Evolutionary conservation across 352 stramenopile species (phyloP), one percentile per base, ranked within the genome.

Genomic region (Phytophthora pisi): DNA sequence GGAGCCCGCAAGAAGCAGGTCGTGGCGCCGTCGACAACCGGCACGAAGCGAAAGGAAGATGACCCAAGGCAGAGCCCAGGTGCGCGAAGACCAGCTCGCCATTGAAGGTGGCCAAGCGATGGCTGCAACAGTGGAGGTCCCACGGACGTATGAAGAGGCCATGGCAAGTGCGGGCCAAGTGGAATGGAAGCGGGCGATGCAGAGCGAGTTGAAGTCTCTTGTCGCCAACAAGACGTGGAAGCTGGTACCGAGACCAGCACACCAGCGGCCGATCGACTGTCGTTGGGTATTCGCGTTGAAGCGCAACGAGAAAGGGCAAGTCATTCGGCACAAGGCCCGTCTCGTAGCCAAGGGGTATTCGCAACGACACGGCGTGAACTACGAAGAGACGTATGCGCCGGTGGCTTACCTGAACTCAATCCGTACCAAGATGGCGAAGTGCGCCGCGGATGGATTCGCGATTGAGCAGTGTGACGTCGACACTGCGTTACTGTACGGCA

Each of bases 221-320:
- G 60, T 26, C 15, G 18, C 28, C 7, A 68, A 58, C 61, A 57
- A 63, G 52, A 68, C 52, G 1, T 63, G 45, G 52, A 57, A 68
- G 18, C 16, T 65, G 40, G 30, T 65, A 10, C 61, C 42, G 4
- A 63, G 7, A 36, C 56, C 56, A 55, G n/a, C 11, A n/a, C 18
- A 63, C 16, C 56, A 63, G 28, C 31, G 47, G 10, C 45, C 30
- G 34, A 63, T 63, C 40, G 40, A 40, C 40, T 61, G 54, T 15
- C 40, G 20, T 13, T 61, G 40, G 54, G 36, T 53, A 20, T 9
- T 43, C 55, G 16, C 36, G 36, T 53, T 62, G 55, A 62, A 62
- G 55, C 24, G 18, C 7, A 13, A 62, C 13, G 55, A 62, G 8
- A 62, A 53, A 26, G 55, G 26, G 31, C 40, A 62, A 5, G 55